Evolutionary conservation across 441 rosid species (phyloP).

Genomic region (Erysimum pusillum): DNA sequence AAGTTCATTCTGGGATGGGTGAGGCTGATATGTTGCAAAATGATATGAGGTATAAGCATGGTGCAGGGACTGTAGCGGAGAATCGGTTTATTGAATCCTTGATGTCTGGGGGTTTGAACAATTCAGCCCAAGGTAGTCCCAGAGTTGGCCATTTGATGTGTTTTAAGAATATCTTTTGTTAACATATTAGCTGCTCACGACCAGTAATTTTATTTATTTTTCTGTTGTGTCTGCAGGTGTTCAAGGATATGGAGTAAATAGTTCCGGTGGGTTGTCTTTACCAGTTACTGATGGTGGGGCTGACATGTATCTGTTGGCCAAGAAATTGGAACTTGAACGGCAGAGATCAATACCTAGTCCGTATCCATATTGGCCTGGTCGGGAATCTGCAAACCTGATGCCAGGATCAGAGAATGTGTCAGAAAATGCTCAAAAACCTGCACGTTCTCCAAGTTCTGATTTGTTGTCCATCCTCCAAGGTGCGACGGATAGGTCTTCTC

Average conservation of each 20-base stretch:
- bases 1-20: constrained; percentile 55
- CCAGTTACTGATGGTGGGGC: constrained; percentile 70
- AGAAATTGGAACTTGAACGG: constrained; percentile 81
- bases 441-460: constrained; percentile 78
- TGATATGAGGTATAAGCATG: constrained; percentile 66
- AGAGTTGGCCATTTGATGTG: constrained; percentile 8
- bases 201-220: constrained; percentile 21
- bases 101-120: constrained; percentile 72
- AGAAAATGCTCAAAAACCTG: constrained; percentile 57
- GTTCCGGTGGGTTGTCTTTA: constrained; percentile 54
- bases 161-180: neutral
- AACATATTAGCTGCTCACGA: neutral
- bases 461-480: constrained; percentile 81
- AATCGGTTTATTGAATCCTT: constrained; percentile 92
- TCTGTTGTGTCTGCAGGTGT: constrained; percentile 57
- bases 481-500: constrained; percentile 63
- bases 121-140: constrained; percentile 72
- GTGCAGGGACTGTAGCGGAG: constrained; percentile 80
- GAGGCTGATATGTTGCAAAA: constrained; percentile 63
- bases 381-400: constrained; percentile 69
- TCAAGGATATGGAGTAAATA: constrained; percentile 69
- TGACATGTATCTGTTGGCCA: constrained; percentile 74
- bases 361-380: constrained; percentile 76
- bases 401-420: constrained; percentile 69
- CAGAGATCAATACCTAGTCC: constrained; percentile 70